Evolutionary conservation across 2,329 filamentous ascomycete genomes (phyloP), one percentile per base, ranked within the genome.

Genomic region (Tolypocladium ophioglossoides): DNA sequence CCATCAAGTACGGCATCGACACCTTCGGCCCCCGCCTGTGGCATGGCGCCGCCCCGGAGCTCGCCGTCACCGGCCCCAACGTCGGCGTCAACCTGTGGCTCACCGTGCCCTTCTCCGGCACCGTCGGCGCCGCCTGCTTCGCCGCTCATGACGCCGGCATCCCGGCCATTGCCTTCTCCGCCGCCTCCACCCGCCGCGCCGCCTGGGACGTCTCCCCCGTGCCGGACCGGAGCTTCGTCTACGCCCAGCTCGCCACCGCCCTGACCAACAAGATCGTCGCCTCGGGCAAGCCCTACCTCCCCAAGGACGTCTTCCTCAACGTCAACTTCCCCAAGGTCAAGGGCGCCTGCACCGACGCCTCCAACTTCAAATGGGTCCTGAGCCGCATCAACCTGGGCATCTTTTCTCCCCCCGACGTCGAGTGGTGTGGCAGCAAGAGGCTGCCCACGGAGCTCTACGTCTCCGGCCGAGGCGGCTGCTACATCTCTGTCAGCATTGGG

Each of bases 141-240:
- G 83, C 85, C 0, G 78, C 74, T 4, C 66, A 71, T 41, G 70
- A 78, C 22, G 71, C 70, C 1, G 75, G 77, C 1, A 78, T 87
- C 54, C 85, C 85, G 0, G 79, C 79, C n/a, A 77, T 89, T 54
- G 85, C 84, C 18, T 88, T 89, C 69, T 83, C 79, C 0, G 85
- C 84, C 7, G 66, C 68, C 2, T 75, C 76, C 0, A 71, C 72
- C 7, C 72, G 73, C 16, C 74, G 69, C 32, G 76, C 78, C 1
- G 73, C 78, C 0, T 87, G 78, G 74, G 74, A 84, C 60, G 68
- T 73, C 1, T 66, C 64, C 0, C 80, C 83, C 1, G 68, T 74
- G 1, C 80, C 83, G 1, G 56, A 68, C 11, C 77, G 80, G 58
- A 80, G 78, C 66, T 66, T 69, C 14, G 67, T 87, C n/a, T 89